phyloP scores from a whole-genome alignment of 371 early-diverging fungal genomes.

The Fennellomyces sp. region DNA sequence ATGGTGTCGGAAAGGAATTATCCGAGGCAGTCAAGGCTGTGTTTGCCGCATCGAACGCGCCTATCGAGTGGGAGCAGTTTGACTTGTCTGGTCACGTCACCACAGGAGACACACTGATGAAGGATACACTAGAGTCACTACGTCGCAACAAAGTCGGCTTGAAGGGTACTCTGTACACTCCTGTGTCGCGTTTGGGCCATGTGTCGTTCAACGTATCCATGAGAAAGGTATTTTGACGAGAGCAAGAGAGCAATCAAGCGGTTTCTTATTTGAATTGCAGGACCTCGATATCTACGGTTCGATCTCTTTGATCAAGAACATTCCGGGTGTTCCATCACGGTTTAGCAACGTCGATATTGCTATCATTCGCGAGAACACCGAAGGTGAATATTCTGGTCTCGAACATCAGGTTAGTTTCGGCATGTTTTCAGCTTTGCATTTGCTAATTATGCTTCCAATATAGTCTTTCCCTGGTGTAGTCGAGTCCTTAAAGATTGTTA shows the following conservation, averaged over 20 bases:
- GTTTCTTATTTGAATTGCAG: slow-evolving; percentile 24
- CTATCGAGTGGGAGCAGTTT: slow-evolving; percentile 94
- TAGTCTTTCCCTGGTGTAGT: slow-evolving; percentile 94
- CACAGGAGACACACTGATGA: slow-evolving; percentile 71
- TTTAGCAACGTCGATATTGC: slow-evolving; percentile 93
- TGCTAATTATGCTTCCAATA: background rate
- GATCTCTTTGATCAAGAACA: slow-evolving; percentile 84
- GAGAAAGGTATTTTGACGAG: slow-evolving; percentile 54
- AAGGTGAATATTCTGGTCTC: slow-evolving; percentile 97
- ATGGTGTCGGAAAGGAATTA: slow-evolving; percentile 95
- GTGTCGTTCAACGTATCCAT: slow-evolving; percentile 93
- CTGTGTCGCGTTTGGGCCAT: slow-evolving; percentile 84
- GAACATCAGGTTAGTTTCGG: slow-evolving; percentile 83
- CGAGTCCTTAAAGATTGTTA: slow-evolving; percentile 96
- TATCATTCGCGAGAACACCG: slow-evolving; percentile 98
- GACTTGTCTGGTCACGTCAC: slow-evolving; percentile 89
- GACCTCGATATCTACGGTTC: slow-evolving; percentile 97
- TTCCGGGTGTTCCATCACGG: slow-evolving; percentile 80
- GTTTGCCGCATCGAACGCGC: slow-evolving; percentile 90
- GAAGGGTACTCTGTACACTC: slow-evolving; percentile 96
- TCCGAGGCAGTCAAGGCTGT: slow-evolving; percentile 90
- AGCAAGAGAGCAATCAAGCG: background rate
- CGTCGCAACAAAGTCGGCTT: slow-evolving; percentile 94
- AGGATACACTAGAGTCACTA: slow-evolving; percentile 89
- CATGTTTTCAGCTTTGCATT: too few species aligned